Conservation (phyloP, 2,329 filamentous ascomycete genomes). For the Talaromyces sp. region DNA sequence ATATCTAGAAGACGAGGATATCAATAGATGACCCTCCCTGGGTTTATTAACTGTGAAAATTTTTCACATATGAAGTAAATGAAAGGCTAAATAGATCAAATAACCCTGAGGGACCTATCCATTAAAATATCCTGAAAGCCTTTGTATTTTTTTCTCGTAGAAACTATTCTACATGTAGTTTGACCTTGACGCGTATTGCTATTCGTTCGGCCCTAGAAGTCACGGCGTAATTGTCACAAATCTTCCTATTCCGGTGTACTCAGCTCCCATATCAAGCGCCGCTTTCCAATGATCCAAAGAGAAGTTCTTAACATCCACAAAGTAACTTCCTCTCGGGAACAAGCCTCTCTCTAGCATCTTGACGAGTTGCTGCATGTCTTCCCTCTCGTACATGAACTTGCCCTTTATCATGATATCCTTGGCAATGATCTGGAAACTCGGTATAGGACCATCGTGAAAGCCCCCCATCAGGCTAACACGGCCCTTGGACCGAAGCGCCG, state of each 20-base stretch:
- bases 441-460: not conserved
- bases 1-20: not conserved
- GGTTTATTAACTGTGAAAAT: not conserved
- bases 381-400: conserved; percentile 10
- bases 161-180: not conserved
- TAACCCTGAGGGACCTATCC: not conserved
- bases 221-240: conserved; percentile 1
- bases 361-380: conserved; percentile 4
- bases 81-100: not conserved
- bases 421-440: not conserved
- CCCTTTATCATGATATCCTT: not conserved
- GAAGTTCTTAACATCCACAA: conserved; percentile 5
- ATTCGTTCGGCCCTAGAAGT: not conserved
- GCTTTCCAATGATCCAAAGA: conserved; percentile 4
- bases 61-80: not conserved
- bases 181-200: not conserved
- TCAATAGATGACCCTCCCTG: not conserved
- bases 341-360: conserved; percentile 7
- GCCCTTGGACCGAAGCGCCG: conserved; percentile 2
- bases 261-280: conserved; percentile 3
- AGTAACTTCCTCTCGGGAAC: not conserved
- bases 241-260: conserved; percentile 5
- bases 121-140: not conserved
- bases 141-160: not conserved
- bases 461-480: conserved; percentile 4